These are phyloP conservation scores for Lithospermum erythrorhizon DNA, from an alignment of 257 asterid species.

Conservation along the genomic window DNA sequence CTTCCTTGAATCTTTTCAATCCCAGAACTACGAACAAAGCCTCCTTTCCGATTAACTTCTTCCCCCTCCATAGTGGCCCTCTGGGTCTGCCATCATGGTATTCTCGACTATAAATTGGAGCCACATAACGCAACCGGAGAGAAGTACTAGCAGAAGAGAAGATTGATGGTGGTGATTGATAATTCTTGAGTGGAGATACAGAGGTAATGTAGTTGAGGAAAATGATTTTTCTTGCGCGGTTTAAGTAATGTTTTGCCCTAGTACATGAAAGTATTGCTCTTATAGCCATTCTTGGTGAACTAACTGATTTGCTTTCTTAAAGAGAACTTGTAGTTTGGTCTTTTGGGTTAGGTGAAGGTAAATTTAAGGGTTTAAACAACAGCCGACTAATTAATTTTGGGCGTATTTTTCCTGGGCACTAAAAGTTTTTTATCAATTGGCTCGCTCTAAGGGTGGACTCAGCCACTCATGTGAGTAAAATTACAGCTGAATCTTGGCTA, in stretches of 20 bases:
- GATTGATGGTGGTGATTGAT: too few relatives aligned
- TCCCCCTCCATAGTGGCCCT: constrained; percentile 91
- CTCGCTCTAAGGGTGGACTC: too few relatives aligned
- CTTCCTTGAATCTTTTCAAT: constrained; percentile 62
- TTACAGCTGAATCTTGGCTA: too few relatives aligned
- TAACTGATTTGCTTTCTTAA: too few relatives aligned
- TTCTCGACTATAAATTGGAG: constrained; percentile 11
- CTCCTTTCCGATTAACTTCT: constrained; percentile 82
- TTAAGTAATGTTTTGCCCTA: not conserved
- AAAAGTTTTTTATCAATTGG: too few relatives aligned
- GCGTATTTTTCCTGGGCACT: too few relatives aligned
- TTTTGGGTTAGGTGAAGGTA: too few relatives aligned
- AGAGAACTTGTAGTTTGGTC: too few relatives aligned
- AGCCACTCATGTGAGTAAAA: too few relatives aligned
- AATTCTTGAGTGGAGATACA: not conserved
- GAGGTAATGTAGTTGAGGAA: not conserved
- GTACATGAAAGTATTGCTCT: not conserved
- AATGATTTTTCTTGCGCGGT: not conserved
- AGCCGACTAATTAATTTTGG: too few relatives aligned
- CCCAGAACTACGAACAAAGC: constrained; percentile 67
- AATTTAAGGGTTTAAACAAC: too few relatives aligned
- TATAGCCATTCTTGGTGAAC: not conserved
- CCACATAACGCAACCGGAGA: too few relatives aligned
- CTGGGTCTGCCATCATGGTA: constrained; percentile 93
- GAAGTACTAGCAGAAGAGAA: not conserved